A percentile compares a stretch with the other conserved stretches of the same genome.
phyloP scores from a whole-genome alignment of 1,284 basidiomycete genomes.

The Cutaneotrichosporon dermatis region DNA sequence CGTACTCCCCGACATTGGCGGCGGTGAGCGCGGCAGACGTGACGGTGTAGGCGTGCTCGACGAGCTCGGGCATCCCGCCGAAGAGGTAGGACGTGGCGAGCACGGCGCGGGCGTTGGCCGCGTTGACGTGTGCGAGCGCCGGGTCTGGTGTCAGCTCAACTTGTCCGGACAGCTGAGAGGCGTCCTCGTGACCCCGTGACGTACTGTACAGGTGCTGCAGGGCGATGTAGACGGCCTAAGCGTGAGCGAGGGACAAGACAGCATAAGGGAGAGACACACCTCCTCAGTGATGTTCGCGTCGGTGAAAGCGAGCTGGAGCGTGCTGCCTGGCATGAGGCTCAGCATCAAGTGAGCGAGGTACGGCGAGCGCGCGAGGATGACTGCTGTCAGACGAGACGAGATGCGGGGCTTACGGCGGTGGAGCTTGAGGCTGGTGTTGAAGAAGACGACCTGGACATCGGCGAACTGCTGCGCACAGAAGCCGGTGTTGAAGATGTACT shows the following conservation, averaged over 20 bases:
- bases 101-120: slow-evolving; percentile 72
- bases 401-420: slow-evolving; percentile 38
- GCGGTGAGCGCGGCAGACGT: slow-evolving; percentile 68
- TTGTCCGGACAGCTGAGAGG: background rate
- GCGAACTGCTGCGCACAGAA: slow-evolving; percentile 40
- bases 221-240: slow-evolving; percentile 40
- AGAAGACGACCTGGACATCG: slow-evolving; percentile 41
- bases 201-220: slow-evolving; percentile 45
- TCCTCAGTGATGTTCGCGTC: slow-evolving; percentile 75
- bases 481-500: slow-evolving; percentile 37
- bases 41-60: slow-evolving; percentile 68
- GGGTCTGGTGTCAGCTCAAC: slow-evolving; percentile 20
- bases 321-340: slow-evolving; percentile 58
- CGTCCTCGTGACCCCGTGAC: slow-evolving; percentile 3
- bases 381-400: slow-evolving; percentile 27
- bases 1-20: slow-evolving; percentile 67
- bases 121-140: slow-evolving; percentile 52
- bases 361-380: slow-evolving; percentile 78
- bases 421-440: slow-evolving; percentile 33
- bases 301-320: slow-evolving; percentile 67
- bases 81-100: slow-evolving; percentile 75
- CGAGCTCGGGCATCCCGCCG: slow-evolving; percentile 77
- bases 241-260: background rate
- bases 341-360: slow-evolving; percentile 76
- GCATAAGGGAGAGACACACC: slow-evolving; percentile 52